phyloP scores from a whole-genome alignment of 306 rosid species.

The Quercus aquifolioides region DNA sequence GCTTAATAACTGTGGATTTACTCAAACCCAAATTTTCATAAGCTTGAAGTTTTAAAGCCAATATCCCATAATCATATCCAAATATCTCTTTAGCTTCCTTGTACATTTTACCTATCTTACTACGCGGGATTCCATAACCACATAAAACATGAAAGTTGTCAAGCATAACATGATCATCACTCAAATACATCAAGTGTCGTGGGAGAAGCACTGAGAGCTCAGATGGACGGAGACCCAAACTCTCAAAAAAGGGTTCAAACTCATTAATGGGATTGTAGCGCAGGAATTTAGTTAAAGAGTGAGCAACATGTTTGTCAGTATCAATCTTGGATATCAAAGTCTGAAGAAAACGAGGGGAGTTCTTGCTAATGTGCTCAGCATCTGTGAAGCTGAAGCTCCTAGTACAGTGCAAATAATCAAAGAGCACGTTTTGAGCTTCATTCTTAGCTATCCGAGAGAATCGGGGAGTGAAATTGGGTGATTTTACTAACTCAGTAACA shows the following conservation, averaged over 20 bases:
- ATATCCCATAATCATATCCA: slow-evolving; percentile 37
- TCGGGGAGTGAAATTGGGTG: slow-evolving; percentile 12
- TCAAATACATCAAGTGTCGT: slow-evolving; percentile 37
- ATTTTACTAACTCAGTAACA: background rate
- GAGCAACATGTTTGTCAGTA: slow-evolving; percentile 33
- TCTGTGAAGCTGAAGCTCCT: slow-evolving; percentile 48
- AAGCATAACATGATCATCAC: slow-evolving; percentile 51
- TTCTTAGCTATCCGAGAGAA: slow-evolving; percentile 32
- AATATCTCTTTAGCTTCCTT: slow-evolving; percentile 62
- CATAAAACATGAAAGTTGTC: slow-evolving; percentile 55
- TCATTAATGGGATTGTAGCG: slow-evolving; percentile 73
- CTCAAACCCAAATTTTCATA: slow-evolving; percentile 70
- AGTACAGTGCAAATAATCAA: slow-evolving; percentile 65
- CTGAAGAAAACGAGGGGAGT: slow-evolving; percentile 59
- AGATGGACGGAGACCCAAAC: slow-evolving; percentile 55
- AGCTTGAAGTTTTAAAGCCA: slow-evolving; percentile 48
- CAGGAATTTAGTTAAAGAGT: slow-evolving; percentile 39
- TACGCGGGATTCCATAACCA: slow-evolving; percentile 58
- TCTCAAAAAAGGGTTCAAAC: slow-evolving; percentile 82
- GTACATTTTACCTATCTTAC: slow-evolving; percentile 60
- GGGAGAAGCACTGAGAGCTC: slow-evolving; percentile 53
- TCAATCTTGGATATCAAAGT: slow-evolving; percentile 38
- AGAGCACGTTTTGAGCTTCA: slow-evolving; percentile 46
- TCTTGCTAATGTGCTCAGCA: slow-evolving; percentile 70
- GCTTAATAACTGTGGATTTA: slow-evolving; percentile 44